These are phyloP conservation scores for Penicillium canescens DNA, from an alignment of 495 filamentous ascomycete genomes.

Conservation along the genomic window DNA sequence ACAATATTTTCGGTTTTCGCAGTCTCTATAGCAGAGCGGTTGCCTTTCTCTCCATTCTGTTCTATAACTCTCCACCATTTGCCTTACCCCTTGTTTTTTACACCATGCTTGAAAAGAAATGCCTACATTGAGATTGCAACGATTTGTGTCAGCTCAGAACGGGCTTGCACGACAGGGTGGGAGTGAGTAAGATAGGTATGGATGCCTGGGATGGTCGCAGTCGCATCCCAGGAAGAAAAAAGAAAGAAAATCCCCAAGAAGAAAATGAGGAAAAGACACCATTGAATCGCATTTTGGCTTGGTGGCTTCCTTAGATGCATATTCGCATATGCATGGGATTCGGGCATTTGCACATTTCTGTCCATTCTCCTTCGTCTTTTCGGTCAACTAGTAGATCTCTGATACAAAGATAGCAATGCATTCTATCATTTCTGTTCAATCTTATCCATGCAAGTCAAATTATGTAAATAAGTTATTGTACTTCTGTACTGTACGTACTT, in stretches of 20 bases:
- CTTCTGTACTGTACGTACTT: neutral
- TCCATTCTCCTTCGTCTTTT: slow-evolving; percentile 7
- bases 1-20: slow-evolving; percentile 2
- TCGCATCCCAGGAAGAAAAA: no score
- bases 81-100: no score
- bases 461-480: no score
- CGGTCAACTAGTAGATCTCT: slow-evolving; percentile 11
- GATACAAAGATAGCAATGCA: slow-evolving; percentile 18
- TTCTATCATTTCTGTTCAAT: slow-evolving; percentile 6
- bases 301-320: slow-evolving; percentile 7
- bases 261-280: slow-evolving; percentile 10
- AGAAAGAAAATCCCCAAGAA: neutral
- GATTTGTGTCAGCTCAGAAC: no score
- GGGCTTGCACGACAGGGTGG: no score
- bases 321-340: slow-evolving; percentile 6
- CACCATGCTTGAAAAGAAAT: no score
- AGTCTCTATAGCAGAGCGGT: neutral
- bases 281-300: neutral
- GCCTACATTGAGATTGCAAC: no score
- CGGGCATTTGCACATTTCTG: slow-evolving; percentile 4
- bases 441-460: no score
- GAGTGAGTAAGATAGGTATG: no score
- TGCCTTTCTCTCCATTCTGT: neutral
- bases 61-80: no score
- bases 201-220: no score